Base-by-base conservation (phyloP, 2,329 filamentous ascomycete species). In the Diaporthe vexans region DNA sequence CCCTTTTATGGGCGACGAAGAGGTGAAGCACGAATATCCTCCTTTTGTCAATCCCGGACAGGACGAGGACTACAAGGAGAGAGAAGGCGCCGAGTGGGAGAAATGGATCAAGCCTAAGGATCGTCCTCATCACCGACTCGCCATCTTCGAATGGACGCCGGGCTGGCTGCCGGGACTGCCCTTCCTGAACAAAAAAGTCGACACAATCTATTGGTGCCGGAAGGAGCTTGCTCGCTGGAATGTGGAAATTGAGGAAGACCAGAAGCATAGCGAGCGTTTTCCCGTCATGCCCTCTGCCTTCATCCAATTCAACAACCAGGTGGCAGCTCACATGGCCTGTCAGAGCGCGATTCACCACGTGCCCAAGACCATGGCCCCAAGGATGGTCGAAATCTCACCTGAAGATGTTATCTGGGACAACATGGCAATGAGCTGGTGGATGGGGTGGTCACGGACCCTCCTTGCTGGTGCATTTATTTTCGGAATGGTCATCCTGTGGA, bases 291-390 rank as follows among this genome's bases (percentile, higher is more conserved):
- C 94, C 79, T 98, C 96, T 0, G 97, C 97, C 0, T 99, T 99
- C 79, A 95, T 99, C 76, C 97, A 99, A 81, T 99, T 99, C 88
- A 98, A 99, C 80, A 94, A 98, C 80, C 97, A 99, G 81, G 94
- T 98, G 1, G 95, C 96, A 8, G 97, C 97, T 0, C 97, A 99
- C 80, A 98, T 99, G 97, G 97, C 96, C 74, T 98, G 95, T 81
- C 97, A 99, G 82, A 92, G 94, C 63, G 89, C 97, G 59, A 95
- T 94, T 52, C 95, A 98, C 81, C 97, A 99, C 79, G 83, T 98
- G 0, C 97, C 97, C 1, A 94, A 94, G 78, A 94, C 97, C 59
- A 99, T 99, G 97, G 90, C 94, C 1, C 97, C 97, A 0, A 91
- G 97, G 37, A 90, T 94, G 54, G 94, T 98, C n/a, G 97, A 99